These are phyloP conservation scores for Sphenostylis stenocarpa DNA, from an alignment of 306 rosid species.

Conservation along the genomic window DNA sequence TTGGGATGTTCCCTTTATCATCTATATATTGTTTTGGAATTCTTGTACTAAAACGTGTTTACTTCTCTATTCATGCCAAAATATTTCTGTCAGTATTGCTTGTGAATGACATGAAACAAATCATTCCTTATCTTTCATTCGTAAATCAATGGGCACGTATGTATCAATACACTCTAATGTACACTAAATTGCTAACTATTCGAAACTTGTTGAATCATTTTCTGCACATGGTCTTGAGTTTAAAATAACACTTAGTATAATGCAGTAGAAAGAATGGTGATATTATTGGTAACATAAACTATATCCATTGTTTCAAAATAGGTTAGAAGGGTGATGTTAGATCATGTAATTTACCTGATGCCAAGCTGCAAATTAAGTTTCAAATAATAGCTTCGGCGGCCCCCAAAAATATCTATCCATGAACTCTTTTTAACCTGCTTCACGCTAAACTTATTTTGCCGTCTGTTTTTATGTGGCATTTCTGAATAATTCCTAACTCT, in stretches of 20 bases:
- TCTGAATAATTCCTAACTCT: constrained; percentile 48
- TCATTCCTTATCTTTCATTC: not conserved
- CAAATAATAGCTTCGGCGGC: constrained; percentile 41
- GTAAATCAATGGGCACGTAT: constrained; percentile 9
- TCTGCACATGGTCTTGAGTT: not conserved
- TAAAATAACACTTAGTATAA: not conserved
- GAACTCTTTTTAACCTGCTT: constrained; percentile 56
- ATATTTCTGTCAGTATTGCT: not conserved
- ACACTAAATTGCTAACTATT: not conserved
- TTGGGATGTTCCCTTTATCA: not conserved
- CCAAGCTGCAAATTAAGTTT: constrained; percentile 63
- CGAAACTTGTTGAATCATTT: not conserved
- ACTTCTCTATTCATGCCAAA: not conserved
- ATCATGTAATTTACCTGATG: constrained; percentile 44
- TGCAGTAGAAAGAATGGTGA: not conserved
- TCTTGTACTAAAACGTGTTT: not conserved
- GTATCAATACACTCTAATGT: not conserved
- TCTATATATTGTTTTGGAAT: not conserved
- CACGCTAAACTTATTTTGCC: constrained; percentile 44
- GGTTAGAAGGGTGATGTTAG: not conserved
- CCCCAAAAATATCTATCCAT: constrained; percentile 38
- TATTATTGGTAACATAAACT: not conserved
- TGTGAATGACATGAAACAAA: not conserved
- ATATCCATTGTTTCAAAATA: not conserved
- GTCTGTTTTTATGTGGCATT: constrained; percentile 42